Conservation (phyloP, 169 alveolate genomes). For the Eimeria praecox region DNA sequence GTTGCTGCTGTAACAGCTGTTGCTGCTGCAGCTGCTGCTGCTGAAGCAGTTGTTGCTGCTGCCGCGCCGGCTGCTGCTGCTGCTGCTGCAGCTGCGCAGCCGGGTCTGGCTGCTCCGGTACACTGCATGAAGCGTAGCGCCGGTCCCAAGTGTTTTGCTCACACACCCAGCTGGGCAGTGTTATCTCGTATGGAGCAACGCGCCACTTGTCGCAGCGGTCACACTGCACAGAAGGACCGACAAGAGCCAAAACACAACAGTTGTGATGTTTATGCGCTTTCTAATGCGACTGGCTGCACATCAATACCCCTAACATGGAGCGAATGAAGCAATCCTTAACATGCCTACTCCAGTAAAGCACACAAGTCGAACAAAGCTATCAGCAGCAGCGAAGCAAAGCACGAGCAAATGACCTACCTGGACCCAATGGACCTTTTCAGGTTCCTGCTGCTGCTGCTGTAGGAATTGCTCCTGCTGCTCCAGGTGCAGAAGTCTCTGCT, state of each 20-base stretch:
- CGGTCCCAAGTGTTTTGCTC: slow-evolving; percentile 80
- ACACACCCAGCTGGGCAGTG: slow-evolving; percentile 77
- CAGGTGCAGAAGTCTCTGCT: slow-evolving; percentile 69
- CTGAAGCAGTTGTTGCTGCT: slow-evolving; percentile 68
- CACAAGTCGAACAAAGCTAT: background rate
- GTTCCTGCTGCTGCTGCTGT: slow-evolving; percentile 49
- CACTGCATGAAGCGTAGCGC: slow-evolving; percentile 79
- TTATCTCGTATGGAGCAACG: slow-evolving; percentile 76
- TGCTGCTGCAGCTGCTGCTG: slow-evolving; percentile 61
- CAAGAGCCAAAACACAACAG: background rate
- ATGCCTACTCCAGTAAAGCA: background rate
- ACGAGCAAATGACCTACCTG: slow-evolving; percentile 27
- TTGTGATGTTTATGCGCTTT: background rate
- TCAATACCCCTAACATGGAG: background rate
- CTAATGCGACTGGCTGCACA: background rate
- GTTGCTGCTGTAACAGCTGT: slow-evolving; percentile 30
- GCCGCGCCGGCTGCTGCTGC: slow-evolving; percentile 36
- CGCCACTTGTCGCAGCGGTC: slow-evolving; percentile 83
- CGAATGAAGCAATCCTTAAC: background rate
- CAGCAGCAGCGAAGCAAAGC: background rate
- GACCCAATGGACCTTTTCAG: slow-evolving; percentile 60
- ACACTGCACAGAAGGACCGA: slow-evolving; percentile 58
- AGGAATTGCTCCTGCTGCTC: slow-evolving; percentile 72
- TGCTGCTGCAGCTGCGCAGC: slow-evolving; percentile 73
- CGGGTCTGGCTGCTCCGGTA: slow-evolving; percentile 75